Conservation (phyloP, 768 basidiomycete species). For the Paxillus rubicundulus region DNA sequence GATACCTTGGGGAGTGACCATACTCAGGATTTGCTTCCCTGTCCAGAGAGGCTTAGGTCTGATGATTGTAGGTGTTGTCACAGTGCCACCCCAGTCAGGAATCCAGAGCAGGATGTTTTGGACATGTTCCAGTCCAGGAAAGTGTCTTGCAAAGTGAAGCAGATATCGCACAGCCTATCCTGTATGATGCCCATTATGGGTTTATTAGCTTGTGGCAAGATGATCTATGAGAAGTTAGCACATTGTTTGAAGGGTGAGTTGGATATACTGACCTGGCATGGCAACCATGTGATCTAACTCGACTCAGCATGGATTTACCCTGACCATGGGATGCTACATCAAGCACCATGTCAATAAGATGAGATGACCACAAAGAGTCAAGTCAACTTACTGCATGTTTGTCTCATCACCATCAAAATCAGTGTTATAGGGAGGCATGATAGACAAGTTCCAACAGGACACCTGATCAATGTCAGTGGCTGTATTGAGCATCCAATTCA, state of each 20-base stretch:
- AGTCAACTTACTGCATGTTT: constrained; percentile 94
- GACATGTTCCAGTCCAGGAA: constrained; percentile 96
- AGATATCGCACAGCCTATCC: constrained; percentile 95
- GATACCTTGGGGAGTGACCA: constrained; percentile 93
- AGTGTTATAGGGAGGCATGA: constrained; percentile 98
- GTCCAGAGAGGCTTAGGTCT: constrained; percentile 98
- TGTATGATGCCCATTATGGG: constrained; percentile 99
- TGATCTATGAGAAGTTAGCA: constrained; percentile 58
- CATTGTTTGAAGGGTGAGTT: background rate
- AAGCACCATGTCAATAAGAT: constrained; percentile 7
- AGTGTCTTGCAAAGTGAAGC: constrained; percentile 92
- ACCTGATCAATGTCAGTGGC: constrained; percentile 43
- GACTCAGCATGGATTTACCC: constrained; percentile 98
- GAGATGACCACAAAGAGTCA: background rate
- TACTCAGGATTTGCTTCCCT: constrained; percentile 91
- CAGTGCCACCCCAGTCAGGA: constrained; percentile 92
- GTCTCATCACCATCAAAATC: constrained; percentile 99
- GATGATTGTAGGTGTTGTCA: constrained; percentile 91
- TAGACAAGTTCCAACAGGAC: constrained; percentile 75
- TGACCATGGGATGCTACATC: constrained; percentile 84
- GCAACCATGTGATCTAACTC: constrained; percentile 98
- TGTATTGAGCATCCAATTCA: constrained; percentile 49
- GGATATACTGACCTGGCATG: constrained; percentile 68
- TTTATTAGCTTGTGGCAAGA: constrained; percentile 99
- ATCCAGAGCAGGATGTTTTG: constrained; percentile 99